Conservation (phyloP, 345 rosid species). For the Gossypium sturtianum region DNA sequence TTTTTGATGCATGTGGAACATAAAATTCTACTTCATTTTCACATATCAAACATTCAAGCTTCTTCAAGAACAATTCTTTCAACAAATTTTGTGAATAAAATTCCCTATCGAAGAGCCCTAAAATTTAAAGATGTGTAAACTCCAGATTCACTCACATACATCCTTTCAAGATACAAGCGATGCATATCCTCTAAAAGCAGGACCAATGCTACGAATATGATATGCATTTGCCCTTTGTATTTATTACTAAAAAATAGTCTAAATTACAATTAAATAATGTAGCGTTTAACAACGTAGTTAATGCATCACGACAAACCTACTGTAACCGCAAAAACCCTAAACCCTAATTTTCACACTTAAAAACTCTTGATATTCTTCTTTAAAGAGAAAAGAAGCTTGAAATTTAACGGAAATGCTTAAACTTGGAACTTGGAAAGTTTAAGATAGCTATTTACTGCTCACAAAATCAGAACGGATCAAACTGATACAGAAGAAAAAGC, state of each 20-base stretch:
- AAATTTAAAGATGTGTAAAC: not conserved
- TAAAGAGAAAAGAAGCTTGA: too few relatives aligned
- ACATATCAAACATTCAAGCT: not conserved
- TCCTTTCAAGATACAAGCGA: too few relatives aligned
- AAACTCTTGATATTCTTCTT: not conserved
- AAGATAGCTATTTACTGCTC: not conserved
- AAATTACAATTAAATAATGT: not conserved
- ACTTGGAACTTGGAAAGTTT: not conserved
- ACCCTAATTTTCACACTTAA: constrained; percentile 23
- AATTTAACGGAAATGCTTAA: not conserved
- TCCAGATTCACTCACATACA: too few relatives aligned
- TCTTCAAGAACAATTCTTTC: not conserved
- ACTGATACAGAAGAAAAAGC: not conserved
- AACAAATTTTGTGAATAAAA: not conserved
- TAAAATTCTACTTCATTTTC: not conserved
- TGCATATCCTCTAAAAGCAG: too few relatives aligned
- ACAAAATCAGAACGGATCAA: not conserved
- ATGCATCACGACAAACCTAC: not conserved
- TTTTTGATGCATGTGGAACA: not conserved
- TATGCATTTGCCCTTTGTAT: too few relatives aligned
- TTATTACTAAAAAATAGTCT: not conserved
- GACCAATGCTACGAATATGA: too few relatives aligned
- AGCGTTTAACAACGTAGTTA: not conserved
- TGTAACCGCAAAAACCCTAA: constrained; percentile 23
- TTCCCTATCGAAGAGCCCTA: not conserved